Conservation (phyloP, 2,329 filamentous ascomycete genomes). For the Diplodia intermedia region DNA sequence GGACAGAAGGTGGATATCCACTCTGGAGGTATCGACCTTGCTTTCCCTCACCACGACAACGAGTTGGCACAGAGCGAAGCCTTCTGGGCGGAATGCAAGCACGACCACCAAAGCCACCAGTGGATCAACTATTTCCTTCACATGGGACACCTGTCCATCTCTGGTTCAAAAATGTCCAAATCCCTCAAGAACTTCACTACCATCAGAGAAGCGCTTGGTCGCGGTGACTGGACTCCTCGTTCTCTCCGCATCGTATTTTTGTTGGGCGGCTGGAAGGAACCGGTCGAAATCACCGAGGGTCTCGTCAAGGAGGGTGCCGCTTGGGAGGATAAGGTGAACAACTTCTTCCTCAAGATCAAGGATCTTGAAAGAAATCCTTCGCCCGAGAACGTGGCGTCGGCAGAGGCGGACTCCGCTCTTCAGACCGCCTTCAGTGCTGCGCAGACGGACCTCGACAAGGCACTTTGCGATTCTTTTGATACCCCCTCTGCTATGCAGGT, state of each 20-base stretch:
- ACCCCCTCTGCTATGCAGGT: constrained; percentile 79
- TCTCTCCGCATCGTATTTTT: constrained; percentile 86
- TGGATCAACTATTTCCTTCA: constrained; percentile 98
- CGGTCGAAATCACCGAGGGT: constrained; percentile 87
- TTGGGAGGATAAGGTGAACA: constrained; percentile 82
- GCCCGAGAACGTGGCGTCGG: constrained; percentile 39
- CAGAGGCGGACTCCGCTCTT: constrained; percentile 53
- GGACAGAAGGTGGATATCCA: constrained; percentile 89
- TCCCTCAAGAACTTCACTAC: constrained; percentile 95
- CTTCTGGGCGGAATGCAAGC: constrained; percentile 66
- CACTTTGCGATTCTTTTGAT: constrained; percentile 85
- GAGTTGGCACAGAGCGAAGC: constrained; percentile 90
- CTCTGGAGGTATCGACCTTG: constrained; percentile 88
- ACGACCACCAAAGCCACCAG: constrained; percentile 57
- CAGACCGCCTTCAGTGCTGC: constrained; percentile 59
- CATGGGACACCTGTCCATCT: constrained; percentile 90
- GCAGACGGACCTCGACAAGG: constrained; percentile 65
- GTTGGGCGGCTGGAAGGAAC: constrained; percentile 87
- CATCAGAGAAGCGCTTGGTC: constrained; percentile 78
- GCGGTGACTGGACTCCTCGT: constrained; percentile 75
- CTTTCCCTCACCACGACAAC: constrained; percentile 81
- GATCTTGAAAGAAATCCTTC: constrained; percentile 54
- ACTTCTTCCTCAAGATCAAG: constrained; percentile 68
- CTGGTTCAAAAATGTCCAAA: constrained; percentile 95
- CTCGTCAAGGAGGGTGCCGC: constrained; percentile 75